These are phyloP conservation scores for Arachis monticola DNA, from an alignment of 331 rosid genomes.

Conservation along the genomic window DNA sequence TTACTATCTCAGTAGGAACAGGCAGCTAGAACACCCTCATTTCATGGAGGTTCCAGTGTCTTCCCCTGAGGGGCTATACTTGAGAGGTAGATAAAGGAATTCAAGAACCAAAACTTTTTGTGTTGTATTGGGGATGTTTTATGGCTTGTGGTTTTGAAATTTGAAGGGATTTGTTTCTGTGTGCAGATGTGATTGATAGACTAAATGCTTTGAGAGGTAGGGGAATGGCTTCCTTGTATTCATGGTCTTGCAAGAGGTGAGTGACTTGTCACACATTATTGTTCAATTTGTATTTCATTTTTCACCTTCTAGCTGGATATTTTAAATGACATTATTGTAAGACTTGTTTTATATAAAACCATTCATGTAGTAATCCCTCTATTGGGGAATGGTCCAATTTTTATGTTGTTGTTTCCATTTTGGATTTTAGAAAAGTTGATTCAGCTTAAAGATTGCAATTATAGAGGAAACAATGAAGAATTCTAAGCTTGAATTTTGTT, in stretches of 20 bases:
- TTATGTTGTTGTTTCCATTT: conserved; percentile 14
- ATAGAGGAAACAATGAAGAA: background rate
- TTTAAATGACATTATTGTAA: background rate
- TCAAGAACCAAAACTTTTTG: background rate
- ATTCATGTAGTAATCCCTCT: background rate
- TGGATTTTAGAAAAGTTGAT: background rate
- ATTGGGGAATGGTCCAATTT: background rate
- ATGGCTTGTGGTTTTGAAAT: conserved; percentile 6
- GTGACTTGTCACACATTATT: conserved; percentile 8
- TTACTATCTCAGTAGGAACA: conserved; percentile 85
- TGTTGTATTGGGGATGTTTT: background rate
- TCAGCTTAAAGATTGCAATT: background rate
- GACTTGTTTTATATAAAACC: no score
- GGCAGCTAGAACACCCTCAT: conserved; percentile 97
- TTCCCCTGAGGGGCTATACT: conserved; percentile 75
- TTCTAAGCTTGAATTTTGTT: background rate
- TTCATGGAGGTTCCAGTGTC: conserved; percentile 96
- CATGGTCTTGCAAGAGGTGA: conserved; percentile 99
- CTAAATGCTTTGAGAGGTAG: conserved; percentile 85
- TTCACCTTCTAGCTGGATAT: background rate
- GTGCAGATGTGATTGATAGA: conserved; percentile 84
- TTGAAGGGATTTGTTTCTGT: conserved; percentile 37
- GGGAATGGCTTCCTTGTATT: conserved; percentile 89
- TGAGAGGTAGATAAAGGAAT: conserved; percentile 65
- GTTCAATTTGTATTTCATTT: conserved; percentile 29